A percentile compares a stretch with the other conserved stretches of the same genome.
Evolutionary conservation across 2,329 filamentous ascomycete genomes (phyloP).

Genomic region (Aspergillus uvarum): DNA sequence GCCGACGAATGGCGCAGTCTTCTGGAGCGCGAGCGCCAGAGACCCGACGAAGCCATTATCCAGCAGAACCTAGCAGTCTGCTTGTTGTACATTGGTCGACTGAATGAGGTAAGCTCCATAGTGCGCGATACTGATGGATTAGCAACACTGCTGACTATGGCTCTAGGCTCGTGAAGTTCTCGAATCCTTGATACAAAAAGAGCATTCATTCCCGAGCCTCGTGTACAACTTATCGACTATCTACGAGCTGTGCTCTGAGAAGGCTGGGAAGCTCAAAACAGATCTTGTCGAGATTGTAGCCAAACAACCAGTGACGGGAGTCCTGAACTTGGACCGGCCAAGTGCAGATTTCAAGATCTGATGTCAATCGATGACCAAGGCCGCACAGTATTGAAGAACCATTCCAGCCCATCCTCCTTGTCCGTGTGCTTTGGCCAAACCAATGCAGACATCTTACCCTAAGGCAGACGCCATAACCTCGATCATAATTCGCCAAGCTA

Average conservation of each 20-base stretch:
- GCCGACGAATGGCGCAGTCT: slow-evolving; percentile 60
- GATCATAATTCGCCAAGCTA: slow-evolving; percentile 11
- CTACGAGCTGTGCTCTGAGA: slow-evolving; percentile 87
- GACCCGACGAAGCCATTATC: slow-evolving; percentile 64
- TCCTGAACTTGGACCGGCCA: slow-evolving; percentile 67
- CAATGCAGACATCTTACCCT: background rate
- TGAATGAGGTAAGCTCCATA: slow-evolving; percentile 61
- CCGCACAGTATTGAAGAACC: background rate
- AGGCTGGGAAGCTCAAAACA: slow-evolving; percentile 67
- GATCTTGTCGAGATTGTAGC: slow-evolving; percentile 70
- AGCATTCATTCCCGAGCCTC: slow-evolving; percentile 71
- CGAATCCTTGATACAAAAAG: slow-evolving; percentile 62
- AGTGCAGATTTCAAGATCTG: slow-evolving; percentile 76
- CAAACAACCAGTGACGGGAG: slow-evolving; percentile 52
- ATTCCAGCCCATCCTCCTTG: background rate
- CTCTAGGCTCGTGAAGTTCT: slow-evolving; percentile 64
- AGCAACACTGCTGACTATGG: slow-evolving; percentile 8
- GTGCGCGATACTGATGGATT: background rate
- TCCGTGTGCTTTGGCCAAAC: background rate
- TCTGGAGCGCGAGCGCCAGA: slow-evolving; percentile 45
- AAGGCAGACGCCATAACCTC: slow-evolving; percentile 16
- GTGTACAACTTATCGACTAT: slow-evolving; percentile 89
- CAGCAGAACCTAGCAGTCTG: slow-evolving; percentile 82
- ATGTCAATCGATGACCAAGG: slow-evolving; percentile 17
- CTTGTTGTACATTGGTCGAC: slow-evolving; percentile 74